These are phyloP conservation scores for Gaeumannomyces tritici DNA, from an alignment of 2,329 filamentous ascomycete genomes.

Conservation along the genomic window DNA sequence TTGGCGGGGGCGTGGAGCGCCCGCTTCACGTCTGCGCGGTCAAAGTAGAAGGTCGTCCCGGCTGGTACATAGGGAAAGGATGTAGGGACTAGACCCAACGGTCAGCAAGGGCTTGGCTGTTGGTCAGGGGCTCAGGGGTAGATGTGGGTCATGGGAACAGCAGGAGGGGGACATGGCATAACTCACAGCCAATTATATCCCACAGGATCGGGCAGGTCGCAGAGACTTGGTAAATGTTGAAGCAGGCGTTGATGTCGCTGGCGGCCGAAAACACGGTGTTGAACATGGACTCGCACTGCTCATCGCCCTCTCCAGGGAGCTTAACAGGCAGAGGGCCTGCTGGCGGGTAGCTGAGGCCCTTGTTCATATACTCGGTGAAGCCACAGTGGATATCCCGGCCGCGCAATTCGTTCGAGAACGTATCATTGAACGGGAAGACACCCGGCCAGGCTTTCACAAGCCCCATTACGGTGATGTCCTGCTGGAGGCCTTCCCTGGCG, in stretches of 20 bases:
- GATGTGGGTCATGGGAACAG: too few relatives aligned
- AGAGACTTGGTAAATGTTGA: constrained; percentile 58
- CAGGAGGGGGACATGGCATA: background rate
- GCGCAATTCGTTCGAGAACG: constrained; percentile 38
- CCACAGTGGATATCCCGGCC: constrained; percentile 44
- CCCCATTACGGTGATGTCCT: constrained; percentile 36
- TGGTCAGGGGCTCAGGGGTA: too few relatives aligned
- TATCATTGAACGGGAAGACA: constrained; percentile 51
- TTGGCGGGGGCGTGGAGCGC: constrained; percentile 58
- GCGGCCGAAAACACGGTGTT: constrained; percentile 39
- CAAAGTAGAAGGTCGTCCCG: constrained; percentile 54
- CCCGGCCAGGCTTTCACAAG: constrained; percentile 49
- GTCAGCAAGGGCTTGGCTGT: background rate
- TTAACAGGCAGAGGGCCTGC: constrained; percentile 42
- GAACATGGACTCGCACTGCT: constrained; percentile 48
- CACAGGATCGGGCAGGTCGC: constrained; percentile 58
- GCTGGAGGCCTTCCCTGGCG: constrained; percentile 27
- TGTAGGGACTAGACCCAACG: background rate
- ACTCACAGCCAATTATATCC: constrained; percentile 14
- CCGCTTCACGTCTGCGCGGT: constrained; percentile 5
- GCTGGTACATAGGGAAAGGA: constrained; percentile 37
- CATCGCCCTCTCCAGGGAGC: constrained; percentile 29
- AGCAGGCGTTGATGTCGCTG: constrained; percentile 54
- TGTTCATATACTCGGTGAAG: constrained; percentile 46
- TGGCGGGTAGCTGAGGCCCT: constrained; percentile 57